Evolutionary conservation across 2,329 filamentous ascomycete species (phyloP).

Genomic region (Thielaviopsis populi): DNA sequence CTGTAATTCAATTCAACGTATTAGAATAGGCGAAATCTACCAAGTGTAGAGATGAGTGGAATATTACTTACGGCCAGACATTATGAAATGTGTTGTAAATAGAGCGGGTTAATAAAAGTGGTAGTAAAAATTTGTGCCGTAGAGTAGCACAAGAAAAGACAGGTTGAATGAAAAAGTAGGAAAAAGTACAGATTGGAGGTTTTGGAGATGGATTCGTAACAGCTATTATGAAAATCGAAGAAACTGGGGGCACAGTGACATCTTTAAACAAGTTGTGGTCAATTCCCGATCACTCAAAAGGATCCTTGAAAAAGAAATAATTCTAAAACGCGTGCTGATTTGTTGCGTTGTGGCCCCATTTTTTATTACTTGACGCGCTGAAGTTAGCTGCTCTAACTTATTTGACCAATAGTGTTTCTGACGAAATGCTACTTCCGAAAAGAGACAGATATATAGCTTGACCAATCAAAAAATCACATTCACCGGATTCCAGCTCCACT

Average conservation of each 20-base stretch:
- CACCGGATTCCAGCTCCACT: not conserved
- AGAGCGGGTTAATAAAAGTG: not conserved
- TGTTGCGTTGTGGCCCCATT: not conserved
- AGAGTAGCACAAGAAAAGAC: not conserved
- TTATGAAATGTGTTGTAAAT: constrained; percentile 1
- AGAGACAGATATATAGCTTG: not conserved
- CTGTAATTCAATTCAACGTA: constrained; percentile 28
- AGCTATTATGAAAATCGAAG: not conserved
- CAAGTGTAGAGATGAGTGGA: not conserved
- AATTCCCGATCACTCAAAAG: constrained; percentile 11
- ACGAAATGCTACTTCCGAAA: not conserved
- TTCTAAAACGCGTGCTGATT: constrained; percentile 1
- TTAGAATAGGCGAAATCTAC: not conserved
- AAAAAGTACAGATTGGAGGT: not conserved
- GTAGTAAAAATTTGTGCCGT: not conserved
- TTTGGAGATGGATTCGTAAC: not conserved
- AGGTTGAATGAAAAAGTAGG: not conserved
- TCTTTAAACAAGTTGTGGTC: constrained; percentile 12
- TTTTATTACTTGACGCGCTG: not conserved
- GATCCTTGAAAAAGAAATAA: not conserved
- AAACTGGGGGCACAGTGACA: not conserved
- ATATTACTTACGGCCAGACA: constrained; percentile 19
- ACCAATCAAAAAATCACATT: constrained; percentile 11
- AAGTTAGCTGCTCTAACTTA: not conserved
- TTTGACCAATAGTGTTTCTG: not conserved